phyloP scores from a whole-genome alignment of 2,329 filamentous ascomycete genomes.

The Chaetomium olivaceum region DNA sequence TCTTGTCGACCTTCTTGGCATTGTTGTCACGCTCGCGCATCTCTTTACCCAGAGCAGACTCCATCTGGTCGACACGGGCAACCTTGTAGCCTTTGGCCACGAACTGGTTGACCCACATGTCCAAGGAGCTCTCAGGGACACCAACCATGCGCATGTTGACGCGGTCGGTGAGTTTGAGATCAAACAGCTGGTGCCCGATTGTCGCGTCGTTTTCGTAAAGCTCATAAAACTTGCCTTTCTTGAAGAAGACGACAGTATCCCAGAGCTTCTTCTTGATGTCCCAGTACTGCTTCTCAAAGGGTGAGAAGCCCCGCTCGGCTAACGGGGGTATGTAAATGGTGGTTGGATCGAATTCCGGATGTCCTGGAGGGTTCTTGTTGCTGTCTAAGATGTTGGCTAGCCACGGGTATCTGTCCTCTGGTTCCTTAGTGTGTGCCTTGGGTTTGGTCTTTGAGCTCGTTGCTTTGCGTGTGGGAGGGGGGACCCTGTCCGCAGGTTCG shows the following conservation, averaged over 20 bases:
- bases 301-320: slow-evolving; percentile 80
- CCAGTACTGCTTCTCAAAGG: slow-evolving; percentile 99
- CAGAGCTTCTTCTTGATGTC: slow-evolving; percentile 98
- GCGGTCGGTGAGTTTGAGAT: slow-evolving; percentile 94
- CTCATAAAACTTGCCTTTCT: slow-evolving; percentile 99
- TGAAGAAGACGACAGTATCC: slow-evolving; percentile 99
- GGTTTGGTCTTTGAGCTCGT: slow-evolving; percentile 47
- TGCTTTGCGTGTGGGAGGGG: slow-evolving; percentile 33
- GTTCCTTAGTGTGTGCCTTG: slow-evolving; percentile 79
- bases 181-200: slow-evolving; percentile 92
- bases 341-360: slow-evolving; percentile 88
- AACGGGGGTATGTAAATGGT: slow-evolving; percentile 85
- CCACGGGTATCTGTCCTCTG: slow-evolving; percentile 87
- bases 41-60: slow-evolving; percentile 92
- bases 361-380: slow-evolving; percentile 72
- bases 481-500: slow-evolving; percentile 29
- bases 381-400: slow-evolving; percentile 82
- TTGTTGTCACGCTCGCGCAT: slow-evolving; percentile 91
- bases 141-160: slow-evolving; percentile 99
- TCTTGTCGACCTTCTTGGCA: slow-evolving; percentile 77
- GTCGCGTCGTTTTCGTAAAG: slow-evolving; percentile 97
- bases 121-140: slow-evolving; percentile 91
- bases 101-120: slow-evolving; percentile 97
- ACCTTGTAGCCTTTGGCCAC: slow-evolving; percentile 98
- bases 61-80: slow-evolving; percentile 92